Evolutionary conservation across 2,329 filamentous ascomycete species (phyloP).

Genomic region (Aspergillus sp.): DNA sequence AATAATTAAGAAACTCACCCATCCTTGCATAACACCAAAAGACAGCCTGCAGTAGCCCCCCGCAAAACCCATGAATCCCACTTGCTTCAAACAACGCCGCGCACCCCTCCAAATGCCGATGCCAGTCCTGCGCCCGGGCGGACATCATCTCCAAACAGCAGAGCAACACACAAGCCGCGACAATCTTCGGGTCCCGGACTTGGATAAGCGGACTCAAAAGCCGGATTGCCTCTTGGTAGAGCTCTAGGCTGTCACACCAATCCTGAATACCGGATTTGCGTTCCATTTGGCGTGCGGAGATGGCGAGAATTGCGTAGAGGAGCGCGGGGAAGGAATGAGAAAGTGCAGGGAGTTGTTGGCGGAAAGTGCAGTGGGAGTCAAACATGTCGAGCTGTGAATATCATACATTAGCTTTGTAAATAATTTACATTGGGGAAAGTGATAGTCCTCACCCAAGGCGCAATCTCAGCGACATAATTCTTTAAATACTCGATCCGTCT

Average conservation of each 20-base stretch:
- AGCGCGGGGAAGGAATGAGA: conserved; percentile 49
- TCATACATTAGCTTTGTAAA: no score
- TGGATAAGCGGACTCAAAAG: conserved; percentile 50
- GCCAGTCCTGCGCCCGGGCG: conserved; percentile 52
- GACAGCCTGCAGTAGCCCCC: conserved; percentile 53
- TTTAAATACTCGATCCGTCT: conserved; percentile 44
- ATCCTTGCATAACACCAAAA: conserved; percentile 62
- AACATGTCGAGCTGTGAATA: conserved; percentile 55
- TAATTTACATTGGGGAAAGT: no score
- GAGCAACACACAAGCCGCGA: conserved; percentile 55
- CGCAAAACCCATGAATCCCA: conserved; percentile 52
- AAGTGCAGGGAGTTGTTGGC: conserved; percentile 51
- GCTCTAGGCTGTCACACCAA: conserved; percentile 51
- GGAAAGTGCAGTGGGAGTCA: conserved; percentile 54
- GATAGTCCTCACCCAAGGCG: conserved; percentile 47
- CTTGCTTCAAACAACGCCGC: conserved; percentile 54
- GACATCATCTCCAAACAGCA: conserved; percentile 58
- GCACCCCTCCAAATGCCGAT: conserved; percentile 57
- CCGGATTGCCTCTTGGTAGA: conserved; percentile 56
- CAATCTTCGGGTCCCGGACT: conserved; percentile 50
- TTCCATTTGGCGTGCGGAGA: conserved; percentile 56
- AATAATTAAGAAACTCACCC: conserved; percentile 35
- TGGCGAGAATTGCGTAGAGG: conserved; percentile 53
- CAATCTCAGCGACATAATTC: conserved; percentile 55
- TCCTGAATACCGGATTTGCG: conserved; percentile 47